Evolutionary conservation across 129 eudicot species (phyloP).

Genomic region (Ambrosia artemisiifolia): DNA sequence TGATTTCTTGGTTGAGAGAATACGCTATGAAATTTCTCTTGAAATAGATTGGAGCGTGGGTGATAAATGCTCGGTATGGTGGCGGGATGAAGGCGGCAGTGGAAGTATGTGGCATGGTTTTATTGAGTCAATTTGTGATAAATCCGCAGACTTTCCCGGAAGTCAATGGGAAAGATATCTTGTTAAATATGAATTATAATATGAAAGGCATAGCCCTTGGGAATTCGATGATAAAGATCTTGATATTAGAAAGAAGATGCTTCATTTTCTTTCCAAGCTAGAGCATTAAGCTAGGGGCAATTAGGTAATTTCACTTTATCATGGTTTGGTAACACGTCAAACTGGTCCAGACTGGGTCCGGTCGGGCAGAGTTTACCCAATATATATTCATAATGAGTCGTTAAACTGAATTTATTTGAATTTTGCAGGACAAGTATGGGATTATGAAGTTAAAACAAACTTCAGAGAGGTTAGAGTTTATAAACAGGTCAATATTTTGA

Average conservation of each 20-base stretch:
- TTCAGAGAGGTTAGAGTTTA: conserved; percentile 50
- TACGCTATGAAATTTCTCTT: conserved; percentile 63
- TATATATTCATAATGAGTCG: no score
- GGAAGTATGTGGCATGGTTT: no score
- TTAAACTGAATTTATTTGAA: background rate
- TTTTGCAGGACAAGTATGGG: conserved; percentile 68
- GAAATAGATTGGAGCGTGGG: conserved; percentile 56
- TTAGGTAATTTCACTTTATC: conserved; percentile 34
- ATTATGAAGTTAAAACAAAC: conserved; percentile 52
- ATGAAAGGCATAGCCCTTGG: conserved; percentile 71
- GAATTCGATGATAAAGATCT: conserved; percentile 58
- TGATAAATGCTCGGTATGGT: conserved; percentile 85
- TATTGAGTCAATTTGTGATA: no score
- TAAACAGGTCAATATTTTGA: conserved; percentile 53
- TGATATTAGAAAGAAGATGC: conserved; percentile 30
- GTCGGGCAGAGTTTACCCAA: no score
- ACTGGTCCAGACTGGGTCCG: no score
- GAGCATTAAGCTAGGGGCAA: conserved; percentile 38
- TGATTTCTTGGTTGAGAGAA: conserved; percentile 85
- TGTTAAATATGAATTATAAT: conserved; percentile 32
- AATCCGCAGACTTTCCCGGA: conserved; percentile 52
- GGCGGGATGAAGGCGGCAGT: conserved; percentile 55
- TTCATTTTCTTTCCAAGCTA: conserved; percentile 42
- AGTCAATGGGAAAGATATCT: conserved; percentile 87
- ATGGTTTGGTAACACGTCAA: background rate